Percentiles rank a stretch among this genome's conserved stretches.
Evolutionary conservation across 169 alveolate genomes (phyloP).

Genomic region (Perkinsus marinus): DNA sequence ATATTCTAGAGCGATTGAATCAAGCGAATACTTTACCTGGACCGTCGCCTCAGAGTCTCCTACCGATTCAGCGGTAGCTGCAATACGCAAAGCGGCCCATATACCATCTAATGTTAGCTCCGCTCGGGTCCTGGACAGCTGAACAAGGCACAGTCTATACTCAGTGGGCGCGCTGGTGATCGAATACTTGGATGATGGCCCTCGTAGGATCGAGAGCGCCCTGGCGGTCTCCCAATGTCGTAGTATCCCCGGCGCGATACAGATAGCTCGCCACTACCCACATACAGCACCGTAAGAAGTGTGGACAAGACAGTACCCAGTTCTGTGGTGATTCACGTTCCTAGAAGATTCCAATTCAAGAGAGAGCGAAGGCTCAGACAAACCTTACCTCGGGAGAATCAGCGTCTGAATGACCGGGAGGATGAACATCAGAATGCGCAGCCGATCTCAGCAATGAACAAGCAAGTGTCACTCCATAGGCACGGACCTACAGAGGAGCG

Average conservation of each 20-base stretch:
- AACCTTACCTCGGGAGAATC: not conserved
- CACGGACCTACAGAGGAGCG: not conserved
- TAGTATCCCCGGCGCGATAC: not conserved
- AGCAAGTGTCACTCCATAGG: not conserved
- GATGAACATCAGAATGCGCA: not conserved
- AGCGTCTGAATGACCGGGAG: not conserved
- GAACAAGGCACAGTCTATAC: not conserved
- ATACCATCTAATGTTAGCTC: not conserved
- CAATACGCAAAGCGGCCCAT: not conserved
- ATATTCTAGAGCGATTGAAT: not conserved
- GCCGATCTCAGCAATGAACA: not conserved
- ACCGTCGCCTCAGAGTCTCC: not conserved
- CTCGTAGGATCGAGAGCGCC: not conserved
- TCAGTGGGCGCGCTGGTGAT: not conserved
- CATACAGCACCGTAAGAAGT: not conserved
- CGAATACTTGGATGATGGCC: not conserved
- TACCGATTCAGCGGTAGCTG: not conserved
- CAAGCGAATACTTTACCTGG: not conserved
- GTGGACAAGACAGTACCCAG: not conserved
- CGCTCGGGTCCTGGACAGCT: not conserved
- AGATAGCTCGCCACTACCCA: not conserved
- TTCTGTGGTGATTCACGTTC: not conserved
- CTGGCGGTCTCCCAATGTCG: not conserved
- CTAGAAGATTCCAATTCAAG: not conserved
- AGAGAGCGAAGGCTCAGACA: not conserved